Conservation (phyloP, 2,329 filamentous ascomycete genomes). For the Aspergillus brasiliensis region DNA sequence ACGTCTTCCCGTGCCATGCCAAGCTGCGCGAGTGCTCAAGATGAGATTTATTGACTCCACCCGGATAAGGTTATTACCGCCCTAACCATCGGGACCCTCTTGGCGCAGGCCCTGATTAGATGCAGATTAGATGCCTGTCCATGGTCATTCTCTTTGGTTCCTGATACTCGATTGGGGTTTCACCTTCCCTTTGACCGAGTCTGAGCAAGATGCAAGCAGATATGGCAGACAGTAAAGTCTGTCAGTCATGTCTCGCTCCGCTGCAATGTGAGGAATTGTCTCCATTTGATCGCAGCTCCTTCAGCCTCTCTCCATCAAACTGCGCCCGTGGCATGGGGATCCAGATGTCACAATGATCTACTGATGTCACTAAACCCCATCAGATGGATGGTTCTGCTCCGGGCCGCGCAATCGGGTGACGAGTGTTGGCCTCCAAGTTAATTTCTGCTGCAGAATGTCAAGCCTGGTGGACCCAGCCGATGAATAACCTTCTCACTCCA, state of each 20-base stretch:
- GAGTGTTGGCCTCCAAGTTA: not conserved
- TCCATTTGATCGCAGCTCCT: not conserved
- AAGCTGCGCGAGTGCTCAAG: not conserved
- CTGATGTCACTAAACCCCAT: not conserved
- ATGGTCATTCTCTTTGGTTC: not conserved
- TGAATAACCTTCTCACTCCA: not conserved
- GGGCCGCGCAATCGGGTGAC: conserved; percentile 9
- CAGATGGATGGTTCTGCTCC: not conserved
- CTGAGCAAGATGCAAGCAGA: no score
- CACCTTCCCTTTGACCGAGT: no score
- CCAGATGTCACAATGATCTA: not conserved
- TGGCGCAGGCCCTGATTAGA: not conserved
- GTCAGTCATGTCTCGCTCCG: not conserved
- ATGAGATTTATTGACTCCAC: not conserved
- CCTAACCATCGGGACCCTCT: not conserved
- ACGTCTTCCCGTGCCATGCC: not conserved
- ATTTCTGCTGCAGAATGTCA: conserved; percentile 1
- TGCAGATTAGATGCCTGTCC: not conserved
- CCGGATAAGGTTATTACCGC: conserved; percentile 9
- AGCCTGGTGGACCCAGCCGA: not conserved
- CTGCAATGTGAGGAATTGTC: not conserved
- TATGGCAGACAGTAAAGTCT: no score
- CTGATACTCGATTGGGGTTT: no score
- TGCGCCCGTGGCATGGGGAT: not conserved
- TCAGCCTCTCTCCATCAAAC: not conserved